phyloP scores from a whole-genome alignment of 306 rosid species.

The Bauhinia variegata region DNA sequence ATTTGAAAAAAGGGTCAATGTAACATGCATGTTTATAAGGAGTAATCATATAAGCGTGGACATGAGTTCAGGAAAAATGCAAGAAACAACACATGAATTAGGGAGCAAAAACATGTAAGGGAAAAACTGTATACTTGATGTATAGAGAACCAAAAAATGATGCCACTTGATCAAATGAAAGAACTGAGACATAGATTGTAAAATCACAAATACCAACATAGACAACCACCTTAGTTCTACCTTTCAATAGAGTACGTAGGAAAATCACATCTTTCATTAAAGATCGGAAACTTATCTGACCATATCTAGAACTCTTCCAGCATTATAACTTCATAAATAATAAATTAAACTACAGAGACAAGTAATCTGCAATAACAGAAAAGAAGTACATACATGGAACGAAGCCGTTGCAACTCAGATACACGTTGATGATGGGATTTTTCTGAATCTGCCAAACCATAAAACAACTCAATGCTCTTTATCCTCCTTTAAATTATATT shows the following conservation, averaged over 20 bases:
- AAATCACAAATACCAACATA: neutral
- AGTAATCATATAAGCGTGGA: neutral
- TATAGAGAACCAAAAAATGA: neutral
- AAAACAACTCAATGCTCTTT: conserved; percentile 17
- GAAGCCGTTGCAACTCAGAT: conserved; percentile 86
- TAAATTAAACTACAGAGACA: conserved; percentile 24
- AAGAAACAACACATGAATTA: no score
- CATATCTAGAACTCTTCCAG: neutral
- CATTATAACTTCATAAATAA: neutral
- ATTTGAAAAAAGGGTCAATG: neutral
- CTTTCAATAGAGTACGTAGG: no score
- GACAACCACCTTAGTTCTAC: no score
- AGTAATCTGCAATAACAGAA: conserved; percentile 22
- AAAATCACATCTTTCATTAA: no score
- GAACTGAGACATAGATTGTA: neutral
- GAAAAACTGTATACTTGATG: neutral
- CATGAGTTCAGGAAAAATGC: neutral
- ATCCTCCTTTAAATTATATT: neutral
- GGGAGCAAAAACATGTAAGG: neutral
- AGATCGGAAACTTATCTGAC: no score
- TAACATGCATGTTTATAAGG: neutral
- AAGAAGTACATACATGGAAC: conserved; percentile 72
- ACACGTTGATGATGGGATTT: conserved; percentile 97
- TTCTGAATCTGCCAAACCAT: conserved; percentile 76
- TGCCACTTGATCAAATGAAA: neutral